Conservation (phyloP, 129 eudicot genomes). For the Tagetes erecta region DNA sequence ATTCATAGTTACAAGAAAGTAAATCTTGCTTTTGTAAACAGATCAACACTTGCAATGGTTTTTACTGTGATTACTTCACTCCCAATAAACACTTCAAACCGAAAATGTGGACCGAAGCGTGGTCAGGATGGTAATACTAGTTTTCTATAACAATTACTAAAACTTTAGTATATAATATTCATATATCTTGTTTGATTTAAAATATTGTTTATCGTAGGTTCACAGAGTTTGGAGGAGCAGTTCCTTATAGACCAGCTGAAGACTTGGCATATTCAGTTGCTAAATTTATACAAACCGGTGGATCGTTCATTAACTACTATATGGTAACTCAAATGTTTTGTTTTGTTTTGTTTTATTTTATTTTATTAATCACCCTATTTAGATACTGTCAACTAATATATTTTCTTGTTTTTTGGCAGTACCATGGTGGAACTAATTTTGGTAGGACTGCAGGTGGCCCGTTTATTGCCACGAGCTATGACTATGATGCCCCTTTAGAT, state of each 20-base stretch:
- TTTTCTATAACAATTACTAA: background rate
- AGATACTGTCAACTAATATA: constrained; percentile 5
- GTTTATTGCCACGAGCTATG: constrained; percentile 95
- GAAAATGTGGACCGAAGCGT: constrained; percentile 98
- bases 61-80: constrained; percentile 94
- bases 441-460: constrained; percentile 99
- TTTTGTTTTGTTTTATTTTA: background rate
- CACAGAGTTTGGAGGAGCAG: constrained; percentile 91
- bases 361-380: background rate
- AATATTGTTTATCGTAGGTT: constrained; percentile 45
- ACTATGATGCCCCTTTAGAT: constrained; percentile 98
- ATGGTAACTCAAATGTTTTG: constrained; percentile 53
- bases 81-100: constrained; percentile 87
- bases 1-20: constrained; percentile 25
- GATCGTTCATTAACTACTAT: constrained; percentile 85
- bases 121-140: constrained; percentile 91
- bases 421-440: constrained; percentile 97
- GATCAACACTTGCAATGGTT: constrained; percentile 99
- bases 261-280: constrained; percentile 94
- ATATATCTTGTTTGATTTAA: background rate
- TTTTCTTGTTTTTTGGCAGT: constrained; percentile 39
- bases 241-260: constrained; percentile 97
- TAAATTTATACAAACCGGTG: constrained; percentile 88
- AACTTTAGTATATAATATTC: background rate
- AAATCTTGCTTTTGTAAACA: constrained; percentile 35